Evolutionary conservation across 2,329 filamentous ascomycete species (phyloP), one percentile per base, ranked within the genome.

Genomic region (Cadophora sp.): DNA sequence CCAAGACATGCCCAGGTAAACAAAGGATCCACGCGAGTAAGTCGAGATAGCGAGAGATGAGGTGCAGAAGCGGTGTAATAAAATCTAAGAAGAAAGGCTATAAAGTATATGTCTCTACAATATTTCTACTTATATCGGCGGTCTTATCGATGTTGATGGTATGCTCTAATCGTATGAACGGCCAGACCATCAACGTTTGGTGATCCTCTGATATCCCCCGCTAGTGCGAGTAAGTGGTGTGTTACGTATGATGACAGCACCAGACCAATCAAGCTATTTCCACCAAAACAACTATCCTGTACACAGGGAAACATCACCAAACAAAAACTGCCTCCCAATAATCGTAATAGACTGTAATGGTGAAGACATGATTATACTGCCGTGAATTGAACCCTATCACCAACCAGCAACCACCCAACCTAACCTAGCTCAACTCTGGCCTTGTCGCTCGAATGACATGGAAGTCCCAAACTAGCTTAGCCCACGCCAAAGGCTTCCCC

Each of bases 261-360:
- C 41, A 60, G 33, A 9, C 55, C 55, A 58, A 58, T 58, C 58
- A 64, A 50, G 50, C 39, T 48, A 64, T 39, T 56, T 47, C 47
- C 30, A 48, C 61, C 62, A 58, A 65, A 67, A 65, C 51, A 59
- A 47, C 50, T 58, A 16, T n/a, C 20, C 27, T 55, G n/a, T 45
- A 41, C 24, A 18, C 62, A 41, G 22, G 16, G 16, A 61, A 41
- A 43, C 30, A 39, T n/a, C n/a, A n/a, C n/a, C 20, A 58, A 60
- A 51, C 16, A 36, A 4, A 53, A 18, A n/a, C n/a, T n/a, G 11
- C 11, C 56, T 14, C 4, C 11, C 24, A 20, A 59, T 18, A 24
- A 36, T 45, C 22, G 33, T 9, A 50, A 53, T 24, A 53, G 24
- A 53, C 7, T 8, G 22, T 48, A 48, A 13, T 36, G 20, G 33